A percentile compares a stretch with the other conserved stretches of the same genome.
phyloP scores from a whole-genome alignment of 805 yeast genomes.

The Metschnikowia dekortorum region DNA sequence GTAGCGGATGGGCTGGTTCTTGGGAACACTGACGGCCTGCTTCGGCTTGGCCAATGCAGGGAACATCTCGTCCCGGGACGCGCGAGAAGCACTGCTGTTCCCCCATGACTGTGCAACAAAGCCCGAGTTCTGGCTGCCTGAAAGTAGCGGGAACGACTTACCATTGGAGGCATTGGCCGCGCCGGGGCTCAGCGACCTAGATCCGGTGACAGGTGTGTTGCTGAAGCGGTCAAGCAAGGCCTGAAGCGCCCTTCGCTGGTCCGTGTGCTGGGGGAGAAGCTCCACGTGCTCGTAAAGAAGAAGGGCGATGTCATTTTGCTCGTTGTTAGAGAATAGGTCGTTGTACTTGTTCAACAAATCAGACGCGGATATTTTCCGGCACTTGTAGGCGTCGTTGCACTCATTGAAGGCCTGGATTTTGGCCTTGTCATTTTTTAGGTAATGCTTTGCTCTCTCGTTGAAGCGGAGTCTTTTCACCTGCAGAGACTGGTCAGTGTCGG shows the following conservation, averaged over 20 bases:
- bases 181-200: conserved; percentile 15
- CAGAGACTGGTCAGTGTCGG: conserved; percentile 20
- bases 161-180: not conserved
- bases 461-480: conserved; percentile 57
- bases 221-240: conserved; percentile 17
- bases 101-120: conserved; percentile 25
- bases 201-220: conserved; percentile 14
- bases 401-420: conserved; percentile 46
- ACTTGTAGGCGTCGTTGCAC: conserved; percentile 45
- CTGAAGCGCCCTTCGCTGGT: conserved; percentile 38
- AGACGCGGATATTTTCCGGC: conserved; percentile 43
- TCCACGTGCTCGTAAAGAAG: conserved; percentile 60
- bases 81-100: conserved; percentile 6
- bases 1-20: conserved; percentile 30
- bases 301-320: conserved; percentile 49
- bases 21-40: conserved; percentile 12
- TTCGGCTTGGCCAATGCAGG: conserved; percentile 32
- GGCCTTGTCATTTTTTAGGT: conserved; percentile 50
- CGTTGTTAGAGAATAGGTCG: conserved; percentile 40
- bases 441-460: conserved; percentile 83
- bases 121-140: conserved; percentile 14
- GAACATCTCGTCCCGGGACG: conserved; percentile 24
- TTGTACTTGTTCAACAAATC: conserved; percentile 45
- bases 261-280: conserved; percentile 45
- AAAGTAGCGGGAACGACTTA: conserved; percentile 50